A percentile compares a stretch with the other conserved stretches of the same genome.
These are phyloP conservation scores for Neostapfia colusana DNA, from an alignment of 176 grass and related monocot genomes.

Conservation along the genomic window DNA sequence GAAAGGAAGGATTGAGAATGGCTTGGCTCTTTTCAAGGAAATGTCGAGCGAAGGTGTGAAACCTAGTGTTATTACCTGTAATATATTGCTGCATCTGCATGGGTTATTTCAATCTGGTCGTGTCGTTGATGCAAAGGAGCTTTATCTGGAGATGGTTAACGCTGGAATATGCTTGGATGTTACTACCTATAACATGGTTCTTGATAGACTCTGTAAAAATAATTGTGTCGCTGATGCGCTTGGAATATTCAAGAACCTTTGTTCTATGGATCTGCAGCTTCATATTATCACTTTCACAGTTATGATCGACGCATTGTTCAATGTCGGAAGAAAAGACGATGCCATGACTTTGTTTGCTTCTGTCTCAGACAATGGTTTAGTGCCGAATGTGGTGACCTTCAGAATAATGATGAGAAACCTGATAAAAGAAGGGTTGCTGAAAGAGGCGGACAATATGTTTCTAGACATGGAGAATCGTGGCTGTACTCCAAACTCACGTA, in stretches of 20 bases:
- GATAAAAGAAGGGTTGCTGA: neutral
- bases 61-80: neutral
- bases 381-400: neutral
- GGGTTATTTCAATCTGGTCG: neutral
- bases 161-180: neutral
- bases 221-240: neutral
- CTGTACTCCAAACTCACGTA: neutral
- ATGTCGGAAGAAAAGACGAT: neutral
- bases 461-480: conserved; percentile 3
- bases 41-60: neutral
- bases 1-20: neutral
- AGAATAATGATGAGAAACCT: neutral
- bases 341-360: neutral
- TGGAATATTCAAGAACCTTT: neutral
- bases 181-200: neutral
- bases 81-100: neutral
- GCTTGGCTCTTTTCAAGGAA: neutral
- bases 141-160: neutral
- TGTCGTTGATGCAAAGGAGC: neutral
- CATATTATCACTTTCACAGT: neutral
- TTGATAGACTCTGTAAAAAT: conserved; percentile 3
- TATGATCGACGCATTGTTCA: conserved; percentile 1
- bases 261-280: neutral
- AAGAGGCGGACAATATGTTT: neutral
- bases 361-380: neutral